Conservation (phyloP, 2,329 filamentous ascomycete genomes). For the Coniochaeta ligniaria region DNA sequence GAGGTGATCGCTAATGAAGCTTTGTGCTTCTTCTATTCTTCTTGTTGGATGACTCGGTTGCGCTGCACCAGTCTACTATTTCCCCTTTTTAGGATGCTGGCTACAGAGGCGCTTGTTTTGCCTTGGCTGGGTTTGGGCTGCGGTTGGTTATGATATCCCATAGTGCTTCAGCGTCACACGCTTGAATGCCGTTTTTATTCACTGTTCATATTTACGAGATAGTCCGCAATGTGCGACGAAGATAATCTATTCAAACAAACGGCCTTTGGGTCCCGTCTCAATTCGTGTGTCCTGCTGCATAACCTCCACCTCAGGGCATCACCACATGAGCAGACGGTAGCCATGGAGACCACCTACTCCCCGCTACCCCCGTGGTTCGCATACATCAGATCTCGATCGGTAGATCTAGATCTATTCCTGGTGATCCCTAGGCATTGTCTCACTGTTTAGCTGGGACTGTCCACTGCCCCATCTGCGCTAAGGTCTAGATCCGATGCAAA, state of each 20-base stretch:
- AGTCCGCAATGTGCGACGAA: not conserved
- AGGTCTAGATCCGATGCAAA: not conserved
- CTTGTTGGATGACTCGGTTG: conserved; percentile 1
- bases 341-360: too few species aligned
- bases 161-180: conserved; percentile 1
- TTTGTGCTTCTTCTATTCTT: conserved; percentile 4
- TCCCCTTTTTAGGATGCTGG: not conserved
- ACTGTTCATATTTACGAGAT: not conserved
- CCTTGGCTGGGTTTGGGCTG: not conserved
- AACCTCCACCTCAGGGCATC: not conserved
- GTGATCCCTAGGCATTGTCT: not conserved
- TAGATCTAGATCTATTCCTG: not conserved
- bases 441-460: not conserved
- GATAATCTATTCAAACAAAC: not conserved
- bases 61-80: not conserved
- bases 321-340: not conserved
- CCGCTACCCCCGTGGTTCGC: too few species aligned
- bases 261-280: not conserved
- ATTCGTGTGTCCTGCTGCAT: not conserved
- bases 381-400: too few species aligned
- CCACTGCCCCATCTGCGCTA: not conserved
- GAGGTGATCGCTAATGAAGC: conserved; percentile 29
- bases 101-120: not conserved
- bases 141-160: conserved; percentile 1
- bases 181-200: not conserved